Percentiles rank a stretch among this genome's conserved stretches.
Conservation (phyloP, 2,329 filamentous ascomycete genomes). For the Myriosclerotinia scirpicola region DNA sequence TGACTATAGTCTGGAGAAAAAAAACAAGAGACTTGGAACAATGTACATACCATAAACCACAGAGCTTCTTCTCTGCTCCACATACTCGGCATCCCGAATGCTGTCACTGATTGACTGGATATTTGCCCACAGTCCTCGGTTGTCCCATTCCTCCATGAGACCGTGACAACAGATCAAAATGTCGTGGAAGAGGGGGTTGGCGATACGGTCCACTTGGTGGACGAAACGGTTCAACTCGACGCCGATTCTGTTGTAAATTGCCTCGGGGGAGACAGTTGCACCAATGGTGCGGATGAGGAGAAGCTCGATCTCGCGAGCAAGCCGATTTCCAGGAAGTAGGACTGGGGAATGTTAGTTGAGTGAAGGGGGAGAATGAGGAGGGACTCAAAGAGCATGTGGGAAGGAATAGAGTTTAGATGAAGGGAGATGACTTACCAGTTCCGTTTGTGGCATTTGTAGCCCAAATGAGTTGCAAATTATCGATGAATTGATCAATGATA, state of each 20-base stretch:
- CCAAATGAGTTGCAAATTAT: neutral
- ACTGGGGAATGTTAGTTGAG: neutral
- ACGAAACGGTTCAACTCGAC: neutral
- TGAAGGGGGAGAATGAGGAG: neutral
- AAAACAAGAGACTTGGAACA: neutral
- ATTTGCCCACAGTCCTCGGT: neutral
- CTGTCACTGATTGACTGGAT: neutral
- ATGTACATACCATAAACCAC: neutral
- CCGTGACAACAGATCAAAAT: neutral
- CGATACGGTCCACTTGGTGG: neutral
- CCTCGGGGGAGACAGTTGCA: neutral
- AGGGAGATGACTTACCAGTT: neutral
- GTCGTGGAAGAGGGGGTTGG: neutral
- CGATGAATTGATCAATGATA: neutral
- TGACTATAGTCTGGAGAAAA: fast-evolving
- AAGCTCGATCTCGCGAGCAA: neutral
- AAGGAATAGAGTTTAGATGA: neutral
- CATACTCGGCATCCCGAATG: neutral
- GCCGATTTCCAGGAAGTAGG: neutral
- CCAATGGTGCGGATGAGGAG: neutral
- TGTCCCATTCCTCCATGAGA: neutral
- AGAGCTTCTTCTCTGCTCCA: neutral
- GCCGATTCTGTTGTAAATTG: neutral
- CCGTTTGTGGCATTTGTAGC: neutral
- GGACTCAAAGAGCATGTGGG: fast-evolving